phyloP scores from a whole-genome alignment of 1,284 basidiomycete genomes.

The Ustilago nuda region DNA sequence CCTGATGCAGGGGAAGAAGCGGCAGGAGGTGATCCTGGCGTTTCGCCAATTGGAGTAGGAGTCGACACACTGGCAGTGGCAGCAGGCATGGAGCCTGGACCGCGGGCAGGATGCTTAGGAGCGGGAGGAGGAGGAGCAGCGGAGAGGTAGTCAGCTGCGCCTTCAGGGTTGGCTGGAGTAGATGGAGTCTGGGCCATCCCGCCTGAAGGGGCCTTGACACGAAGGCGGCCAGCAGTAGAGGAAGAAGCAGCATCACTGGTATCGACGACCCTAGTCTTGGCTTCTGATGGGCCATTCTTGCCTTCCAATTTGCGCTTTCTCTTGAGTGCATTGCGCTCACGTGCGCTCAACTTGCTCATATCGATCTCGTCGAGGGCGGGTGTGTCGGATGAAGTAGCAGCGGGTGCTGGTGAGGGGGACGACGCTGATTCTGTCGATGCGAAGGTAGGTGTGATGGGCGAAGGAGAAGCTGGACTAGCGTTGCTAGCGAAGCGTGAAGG shows the following conservation, averaged over 20 bases:
- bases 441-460: slow-evolving; percentile 26
- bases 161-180: slow-evolving; percentile 32
- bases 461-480: slow-evolving; percentile 26
- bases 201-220: slow-evolving; percentile 46
- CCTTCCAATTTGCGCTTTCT: slow-evolving; percentile 90
- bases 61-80: slow-evolving; percentile 40
- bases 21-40: slow-evolving; percentile 31
- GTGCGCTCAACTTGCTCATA: slow-evolving; percentile 72
- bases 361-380: slow-evolving; percentile 55
- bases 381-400: slow-evolving; percentile 22
- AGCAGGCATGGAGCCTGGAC: slow-evolving; percentile 41
- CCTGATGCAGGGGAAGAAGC: slow-evolving; percentile 34
- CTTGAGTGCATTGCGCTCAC: slow-evolving; percentile 89
- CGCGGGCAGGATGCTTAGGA: slow-evolving; percentile 46
- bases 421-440: slow-evolving; percentile 21
- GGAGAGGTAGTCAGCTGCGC: slow-evolving; percentile 29
- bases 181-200: slow-evolving; percentile 28
- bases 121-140: slow-evolving; percentile 34
- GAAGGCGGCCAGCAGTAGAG: slow-evolving; percentile 17
- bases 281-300: slow-evolving; percentile 54
- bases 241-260: slow-evolving; percentile 70
- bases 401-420: slow-evolving; percentile 27
- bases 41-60: slow-evolving; percentile 40
- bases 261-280: slow-evolving; percentile 62
- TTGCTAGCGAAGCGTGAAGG: slow-evolving; percentile 30